Base-by-base conservation (phyloP, 176 grass and related monocot genomes). In the Guadua angustifolia region DNA sequence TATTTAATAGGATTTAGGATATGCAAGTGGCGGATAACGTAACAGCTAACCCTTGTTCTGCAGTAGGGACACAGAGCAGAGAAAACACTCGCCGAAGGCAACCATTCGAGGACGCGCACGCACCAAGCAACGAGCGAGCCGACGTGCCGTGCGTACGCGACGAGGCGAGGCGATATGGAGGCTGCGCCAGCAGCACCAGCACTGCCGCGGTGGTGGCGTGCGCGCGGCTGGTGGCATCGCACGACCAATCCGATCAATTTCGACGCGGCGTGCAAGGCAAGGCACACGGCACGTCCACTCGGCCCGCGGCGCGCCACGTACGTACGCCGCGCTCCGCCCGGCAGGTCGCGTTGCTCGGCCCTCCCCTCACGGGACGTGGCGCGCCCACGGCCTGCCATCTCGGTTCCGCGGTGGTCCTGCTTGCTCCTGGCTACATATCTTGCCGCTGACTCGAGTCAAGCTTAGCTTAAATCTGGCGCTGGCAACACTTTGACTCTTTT, bases 361-460 rank as follows among this genome's bases (percentile, higher is more conserved):
- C 47, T 56, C 60, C 16, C 49, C 49, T 61, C 24, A 57, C 35
- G 79, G 35, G 49, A 69, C 29, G 13, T 63, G 61, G 61, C 62
- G 77, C 29, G 4, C 45, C 61, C 46, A 13, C 61, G 25, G 60
- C 22, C 46, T 16, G 45, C 75, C 22, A 19, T 50, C 59, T 38
- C 46, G 79, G 79, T 69, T 51, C 66, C 16, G 21, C 13, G 49
- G 38, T 70, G 66, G 66, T 69, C 79, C 65, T 56, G 14, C 35
- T 19, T 22, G 2, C 39, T 40, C 38, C 68, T 12, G 5, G 68
- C 21, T 67, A 40, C 58, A 61, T 61, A 61, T 5, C 4, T 5
- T 26, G n/a, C 57, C 57, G 57, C 52, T 21, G 52, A 9, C 52
- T 21, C 17, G 19, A 29, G 49, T 51, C 50, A 52, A n/a, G 17